Evolutionary conservation across 2,329 filamentous ascomycete species (phyloP), one percentile per base, ranked within the genome.

Genomic region (Blastomyces emzantsi): DNA sequence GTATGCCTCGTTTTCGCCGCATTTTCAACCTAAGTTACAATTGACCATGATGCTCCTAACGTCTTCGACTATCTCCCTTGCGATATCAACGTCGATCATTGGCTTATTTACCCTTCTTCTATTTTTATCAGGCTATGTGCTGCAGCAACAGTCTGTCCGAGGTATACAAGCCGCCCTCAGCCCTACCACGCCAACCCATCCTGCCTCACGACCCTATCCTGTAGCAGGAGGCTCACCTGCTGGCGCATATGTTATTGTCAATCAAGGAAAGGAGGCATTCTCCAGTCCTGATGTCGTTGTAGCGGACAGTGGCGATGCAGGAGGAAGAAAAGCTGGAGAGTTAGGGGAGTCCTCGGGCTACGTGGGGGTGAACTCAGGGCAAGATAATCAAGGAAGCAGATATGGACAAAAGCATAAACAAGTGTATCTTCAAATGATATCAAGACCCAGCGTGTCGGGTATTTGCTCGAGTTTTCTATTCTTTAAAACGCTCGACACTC

Each of bases 111-210:
- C 92, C 2, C 75, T 87, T 47, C 84, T 92, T 4, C 85, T 97
- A 33, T 97, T 97, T 75, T 81, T 96, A 41, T 91, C 90, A 61
- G 92, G 92, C 70, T 96, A 95, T 74, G 84, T 87, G 2, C 83
- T 96, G 62, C 92, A 97, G 72, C 92, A 97, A 75, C 86, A 90
- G 70, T 94, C 91, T 0, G 85, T 96, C 4, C 84, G 83, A 66
- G 87, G 88, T 69, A 82, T 97, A 41, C 89, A 93, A 70, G 66
- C 64, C 4, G 66, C 58, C 19, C 51, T 63, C 15, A 57, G 30
- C 30, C 41, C 66, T n/a, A 17, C n/a, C 30, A 22, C 25, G 2
- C 25, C 25, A 47, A 30, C 22, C 36, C 41, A 7, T 19, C 55
- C n/a, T 22, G 43, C 58, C 36, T 33, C 41, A 7, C 25, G 43